A percentile compares a stretch with the other conserved stretches of the same genome.
Evolutionary conservation across 768 basidiomycete genomes (phyloP).

Genomic region (Pleurotus cornucopiae): DNA sequence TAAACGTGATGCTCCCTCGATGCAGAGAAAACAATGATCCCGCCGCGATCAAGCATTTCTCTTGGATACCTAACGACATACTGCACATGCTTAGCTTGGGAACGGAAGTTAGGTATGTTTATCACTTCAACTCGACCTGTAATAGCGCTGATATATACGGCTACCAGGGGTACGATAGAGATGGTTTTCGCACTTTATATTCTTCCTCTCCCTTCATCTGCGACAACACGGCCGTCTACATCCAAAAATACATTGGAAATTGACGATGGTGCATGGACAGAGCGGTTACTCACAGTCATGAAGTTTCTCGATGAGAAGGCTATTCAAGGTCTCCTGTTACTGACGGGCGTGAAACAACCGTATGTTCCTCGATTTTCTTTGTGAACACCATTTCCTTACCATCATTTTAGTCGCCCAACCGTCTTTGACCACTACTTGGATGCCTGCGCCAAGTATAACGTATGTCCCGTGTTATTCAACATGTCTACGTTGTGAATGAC

Average conservation of each 20-base stretch:
- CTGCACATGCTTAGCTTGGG: conserved; percentile 50
- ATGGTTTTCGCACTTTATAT: conserved; percentile 69
- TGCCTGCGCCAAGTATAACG: conserved; percentile 79
- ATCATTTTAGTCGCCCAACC: conserved; percentile 53
- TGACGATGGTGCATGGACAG: conserved; percentile 85
- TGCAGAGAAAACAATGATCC: conserved; percentile 76
- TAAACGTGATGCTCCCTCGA: background rate
- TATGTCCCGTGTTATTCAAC: conserved; percentile 31
- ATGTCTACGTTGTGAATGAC: background rate
- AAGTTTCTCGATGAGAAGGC: conserved; percentile 59
- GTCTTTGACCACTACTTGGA: conserved; percentile 67
- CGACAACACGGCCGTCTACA: conserved; percentile 27
- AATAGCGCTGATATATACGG: background rate
- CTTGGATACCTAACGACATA: conserved; percentile 86
- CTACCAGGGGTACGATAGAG: conserved; percentile 56
- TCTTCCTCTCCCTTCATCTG: conserved; percentile 66
- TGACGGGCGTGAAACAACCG: conserved; percentile 64
- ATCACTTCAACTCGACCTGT: no score
- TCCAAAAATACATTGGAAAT: conserved; percentile 48
- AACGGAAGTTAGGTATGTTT: conserved; percentile 53
- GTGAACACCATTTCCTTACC: conserved; percentile 2
- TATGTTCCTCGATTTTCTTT: conserved; percentile 29
- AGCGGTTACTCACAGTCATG: conserved; percentile 73
- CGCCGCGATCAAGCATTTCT: conserved; percentile 73
- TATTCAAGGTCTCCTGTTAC: conserved; percentile 48